Evolutionary conservation across 331 rosid genomes (phyloP), one percentile per base, ranked within the genome.

Genomic region (Quercus lobata): DNA sequence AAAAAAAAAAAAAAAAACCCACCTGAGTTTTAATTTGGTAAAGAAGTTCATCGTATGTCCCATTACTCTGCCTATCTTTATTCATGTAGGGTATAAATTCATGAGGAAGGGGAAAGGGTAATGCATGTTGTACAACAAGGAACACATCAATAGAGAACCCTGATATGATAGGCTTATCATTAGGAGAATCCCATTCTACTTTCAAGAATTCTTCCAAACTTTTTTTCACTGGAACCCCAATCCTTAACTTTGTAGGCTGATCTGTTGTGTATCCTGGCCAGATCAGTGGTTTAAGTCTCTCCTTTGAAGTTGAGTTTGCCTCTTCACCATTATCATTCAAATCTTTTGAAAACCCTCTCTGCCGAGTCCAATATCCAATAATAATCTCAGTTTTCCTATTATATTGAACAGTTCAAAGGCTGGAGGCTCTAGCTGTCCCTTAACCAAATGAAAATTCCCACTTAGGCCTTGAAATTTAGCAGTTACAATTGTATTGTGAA

Each of bases 181-280:
- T 77, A 2, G 10, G 18, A 15, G 76, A 30, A 46, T 57, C 15
- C 52, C 72, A 69, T n/a, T 22, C 35, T 7, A 58, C 82, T 10
- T 78, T 58, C 52, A 78, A 60, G n/a, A 78, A 78, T 17, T 78
- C 52, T 1, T 22, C 15, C 4, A 71, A 78, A 18, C 82, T 49
- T 16, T 17, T 0, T 35, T 25, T 78, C 18, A 8, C 29, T 27
- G 82, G 71, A 18, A 78, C 1, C 22, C 82, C 82, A 35, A 71
- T 19, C 17, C 72, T 71, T 16, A 78, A 70, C 17, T 71, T 78
- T 15, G 69, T 25, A 10, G 84, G 84, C 4, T 73, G 81, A 3
- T 76, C 72, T 17, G 2, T 76, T 76, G 84, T 71, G 52, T 81
- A 53, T 9, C 84, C 84, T 4, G 84, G 84, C 84, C 84, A 81